These are phyloP conservation scores for Acacia concinna DNA, from an alignment of 331 rosid species.

Conservation along the genomic window DNA sequence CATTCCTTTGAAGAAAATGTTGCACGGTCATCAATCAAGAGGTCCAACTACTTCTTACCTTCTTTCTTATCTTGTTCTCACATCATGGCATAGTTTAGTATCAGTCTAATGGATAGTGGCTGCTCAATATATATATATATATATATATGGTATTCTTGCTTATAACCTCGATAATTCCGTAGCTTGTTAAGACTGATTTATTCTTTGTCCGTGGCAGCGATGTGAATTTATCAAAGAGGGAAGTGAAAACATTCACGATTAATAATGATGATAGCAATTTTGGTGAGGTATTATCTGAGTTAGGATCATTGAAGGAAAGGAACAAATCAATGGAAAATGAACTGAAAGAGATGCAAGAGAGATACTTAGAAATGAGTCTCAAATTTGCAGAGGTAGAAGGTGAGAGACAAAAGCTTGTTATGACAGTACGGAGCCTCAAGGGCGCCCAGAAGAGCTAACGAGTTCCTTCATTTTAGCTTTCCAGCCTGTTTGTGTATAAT, in stretches of 20 bases:
- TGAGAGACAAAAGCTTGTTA: slow-evolving; percentile 94
- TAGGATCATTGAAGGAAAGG: slow-evolving; percentile 53
- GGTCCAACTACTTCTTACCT: slow-evolving; percentile 37
- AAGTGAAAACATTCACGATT: slow-evolving; percentile 9
- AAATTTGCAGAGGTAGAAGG: slow-evolving; percentile 98
- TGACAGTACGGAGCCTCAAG: slow-evolving; percentile 82
- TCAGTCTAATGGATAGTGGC: slow-evolving; percentile 1
- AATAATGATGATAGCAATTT: slow-evolving; percentile 25
- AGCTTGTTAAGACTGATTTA: slow-evolving; percentile 8
- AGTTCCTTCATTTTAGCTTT: slow-evolving; percentile 8
- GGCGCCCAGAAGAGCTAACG: slow-evolving; percentile 53
- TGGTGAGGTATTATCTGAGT: slow-evolving; percentile 46
- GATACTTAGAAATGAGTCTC: slow-evolving; percentile 97
- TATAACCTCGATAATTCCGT: not conserved
- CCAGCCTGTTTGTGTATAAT: slow-evolving; percentile 46
- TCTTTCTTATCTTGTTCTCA: slow-evolving; percentile 12
- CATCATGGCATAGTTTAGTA: slow-evolving; percentile 1
- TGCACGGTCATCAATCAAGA: slow-evolving; percentile 37
- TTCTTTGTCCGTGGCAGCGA: slow-evolving; percentile 39
- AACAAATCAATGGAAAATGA: slow-evolving; percentile 74
- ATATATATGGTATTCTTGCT: not conserved
- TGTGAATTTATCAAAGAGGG: slow-evolving; percentile 35
- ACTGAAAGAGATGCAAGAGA: slow-evolving; percentile 90
- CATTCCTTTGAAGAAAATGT: slow-evolving; percentile 25
- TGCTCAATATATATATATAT: not conserved